These are phyloP conservation scores for Vitis hybrid DNA, from an alignment of 177 flowering plant species.

Conservation along the genomic window DNA sequence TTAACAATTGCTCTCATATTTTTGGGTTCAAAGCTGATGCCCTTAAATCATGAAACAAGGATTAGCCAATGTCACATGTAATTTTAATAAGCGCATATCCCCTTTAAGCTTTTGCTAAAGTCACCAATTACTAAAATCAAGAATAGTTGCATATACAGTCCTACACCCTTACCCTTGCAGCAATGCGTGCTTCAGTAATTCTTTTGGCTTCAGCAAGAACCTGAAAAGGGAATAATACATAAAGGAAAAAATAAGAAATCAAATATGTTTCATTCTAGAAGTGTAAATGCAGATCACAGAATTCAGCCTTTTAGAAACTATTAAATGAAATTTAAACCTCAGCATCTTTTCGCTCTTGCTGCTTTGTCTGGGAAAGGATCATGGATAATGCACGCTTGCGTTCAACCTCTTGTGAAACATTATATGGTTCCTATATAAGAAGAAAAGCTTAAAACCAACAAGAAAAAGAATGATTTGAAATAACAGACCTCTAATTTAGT, in stretches of 20 bases:
- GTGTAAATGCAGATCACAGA: not conserved
- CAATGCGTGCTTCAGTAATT: conserved; percentile 74
- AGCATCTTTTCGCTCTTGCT: conserved; percentile 85
- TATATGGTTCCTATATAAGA: conserved; percentile 70
- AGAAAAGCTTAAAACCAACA: conserved; percentile 1
- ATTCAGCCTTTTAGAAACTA: not conserved
- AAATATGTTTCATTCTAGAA: not conserved
- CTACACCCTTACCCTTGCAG: conserved; percentile 47
- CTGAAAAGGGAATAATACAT: conserved; percentile 31
- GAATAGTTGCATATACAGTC: not conserved
- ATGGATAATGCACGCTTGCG: conserved; percentile 89
- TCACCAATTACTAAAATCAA: not conserved
- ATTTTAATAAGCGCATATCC: not conserved
- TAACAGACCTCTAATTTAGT: not conserved
- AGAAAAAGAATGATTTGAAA: not conserved
- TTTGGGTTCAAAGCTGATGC: no score
- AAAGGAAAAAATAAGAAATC: conserved; percentile 1
- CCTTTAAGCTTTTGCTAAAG: not conserved
- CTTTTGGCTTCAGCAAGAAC: conserved; percentile 91
- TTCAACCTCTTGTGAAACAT: conserved; percentile 73
- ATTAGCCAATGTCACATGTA: not conserved
- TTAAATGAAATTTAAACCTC: conserved; percentile 51
- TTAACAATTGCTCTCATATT: no score
- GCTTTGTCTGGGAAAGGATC: conserved; percentile 88
- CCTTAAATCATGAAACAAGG: no score